Evolutionary conservation across 768 basidiomycete species (phyloP), one percentile per base, ranked within the genome.

Genomic region (Brasilioporus rufonigricans): DNA sequence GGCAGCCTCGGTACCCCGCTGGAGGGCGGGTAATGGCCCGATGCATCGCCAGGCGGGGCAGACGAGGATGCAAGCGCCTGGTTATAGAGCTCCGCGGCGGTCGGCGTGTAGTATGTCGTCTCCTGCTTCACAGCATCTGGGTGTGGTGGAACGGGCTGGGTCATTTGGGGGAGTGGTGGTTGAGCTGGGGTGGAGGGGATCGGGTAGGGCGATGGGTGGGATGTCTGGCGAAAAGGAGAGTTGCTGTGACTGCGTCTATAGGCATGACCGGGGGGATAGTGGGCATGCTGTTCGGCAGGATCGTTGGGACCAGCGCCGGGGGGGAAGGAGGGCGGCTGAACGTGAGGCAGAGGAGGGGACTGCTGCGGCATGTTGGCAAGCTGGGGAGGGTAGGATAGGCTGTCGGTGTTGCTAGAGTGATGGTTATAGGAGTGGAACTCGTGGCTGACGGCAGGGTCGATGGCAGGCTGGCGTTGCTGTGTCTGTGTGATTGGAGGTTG

Each of bases 1-100:
- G 91, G 91, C 5, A 93, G 77, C 41, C 80, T 77, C n/a, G 79
- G 75, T 2, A 79, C 66, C 0, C 69, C 61, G 19, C 68, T 64
- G 11, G 69, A 47, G 39, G 67, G 55, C 6, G 66, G 59, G 61
- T 73, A 74, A 29, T 71, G 70, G 3, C 63, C 56, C 0, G 71
- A 68, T 12, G 52, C 48, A 23, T 71, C 68, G 10, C 21, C 19
- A 8, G 56, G 56, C 0, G 60, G 54, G 14, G 43, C 65, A 12
- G 70, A 71, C 3, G 71, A 60, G 2, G 71, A 72, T 0, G 71
- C 67, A 32, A 74, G 75, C 27, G 77, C 73, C 57, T 79, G 83
- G 59, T 72, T 75, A 59, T 78, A 86, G 41, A 82, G 73, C 58
- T 83, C 78, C 27, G 79, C 76, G n/a, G 84, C 76, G 45, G 77